Evolutionary conservation across 352 stramenopile genomes (phyloP).

Genomic region (Globisporangium solare): DNA sequence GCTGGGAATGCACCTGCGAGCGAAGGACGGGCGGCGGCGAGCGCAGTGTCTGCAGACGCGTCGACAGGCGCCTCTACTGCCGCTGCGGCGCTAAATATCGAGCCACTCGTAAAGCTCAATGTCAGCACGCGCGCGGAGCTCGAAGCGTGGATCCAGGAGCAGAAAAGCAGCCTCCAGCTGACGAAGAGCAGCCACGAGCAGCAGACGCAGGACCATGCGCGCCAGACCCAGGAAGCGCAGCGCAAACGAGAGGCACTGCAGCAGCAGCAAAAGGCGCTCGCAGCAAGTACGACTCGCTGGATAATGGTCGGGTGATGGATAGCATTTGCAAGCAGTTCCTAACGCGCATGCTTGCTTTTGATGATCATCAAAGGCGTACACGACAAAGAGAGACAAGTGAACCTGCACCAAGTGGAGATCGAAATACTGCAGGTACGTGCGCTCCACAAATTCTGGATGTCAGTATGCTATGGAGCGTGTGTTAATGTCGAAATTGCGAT

Average conservation of each 20-base stretch:
- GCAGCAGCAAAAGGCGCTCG: slow-evolving; percentile 33
- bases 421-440: slow-evolving; percentile 45
- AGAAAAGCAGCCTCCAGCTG: slow-evolving; percentile 32
- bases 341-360: not conserved
- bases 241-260: slow-evolving; percentile 40
- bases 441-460: not conserved
- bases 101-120: slow-evolving; percentile 38
- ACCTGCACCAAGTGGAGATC: slow-evolving; percentile 58
- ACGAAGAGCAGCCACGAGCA: slow-evolving; percentile 41
- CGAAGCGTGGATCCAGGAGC: slow-evolving; percentile 37
- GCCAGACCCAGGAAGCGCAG: slow-evolving; percentile 33
- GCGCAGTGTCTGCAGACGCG: not conserved
- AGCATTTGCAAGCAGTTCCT: no score
- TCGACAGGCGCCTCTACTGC: not conserved
- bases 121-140: slow-evolving; percentile 38
- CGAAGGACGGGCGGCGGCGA: not conserved
- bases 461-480: not conserved
- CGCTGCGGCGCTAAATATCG: slow-evolving; percentile 25
- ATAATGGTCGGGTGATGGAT: no score
- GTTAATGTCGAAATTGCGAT: no score
- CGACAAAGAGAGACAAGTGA: slow-evolving; percentile 51
- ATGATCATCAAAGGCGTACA: slow-evolving; percentile 9
- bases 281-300: slow-evolving; percentile 15
- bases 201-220: slow-evolving; percentile 35
- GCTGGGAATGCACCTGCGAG: not conserved